Conservation (phyloP, 2,329 filamentous ascomycete species). For the Aureobasidium sp. region DNA sequence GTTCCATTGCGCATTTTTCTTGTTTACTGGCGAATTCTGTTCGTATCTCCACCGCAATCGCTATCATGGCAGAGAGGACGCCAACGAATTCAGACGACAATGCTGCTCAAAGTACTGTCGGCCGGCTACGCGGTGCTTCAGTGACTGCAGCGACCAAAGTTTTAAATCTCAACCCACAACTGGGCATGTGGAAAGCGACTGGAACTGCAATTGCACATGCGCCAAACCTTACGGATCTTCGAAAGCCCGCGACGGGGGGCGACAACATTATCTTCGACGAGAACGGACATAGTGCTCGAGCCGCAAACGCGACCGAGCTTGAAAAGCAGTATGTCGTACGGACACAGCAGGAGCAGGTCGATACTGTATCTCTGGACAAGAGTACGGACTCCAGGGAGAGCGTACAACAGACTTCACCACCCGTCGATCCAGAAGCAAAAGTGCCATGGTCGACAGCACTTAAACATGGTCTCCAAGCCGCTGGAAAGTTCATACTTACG, state of each 20-base stretch:
- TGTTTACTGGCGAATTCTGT: too few relatives aligned
- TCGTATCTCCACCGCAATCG: too few relatives aligned
- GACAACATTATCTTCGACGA: slow-evolving; percentile 6
- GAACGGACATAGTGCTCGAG: background rate
- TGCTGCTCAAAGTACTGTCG: too few relatives aligned
- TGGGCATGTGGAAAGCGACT: slow-evolving; percentile 40
- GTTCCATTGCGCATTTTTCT: too few relatives aligned
- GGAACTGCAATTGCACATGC: slow-evolving; percentile 35
- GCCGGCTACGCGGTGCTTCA: background rate
- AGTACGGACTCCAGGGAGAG: too few relatives aligned
- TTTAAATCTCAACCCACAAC: slow-evolving; percentile 26
- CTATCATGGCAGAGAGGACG: too few relatives aligned
- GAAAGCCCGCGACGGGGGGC: background rate
- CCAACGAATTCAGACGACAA: too few relatives aligned
- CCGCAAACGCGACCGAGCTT: too few relatives aligned
- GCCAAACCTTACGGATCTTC: slow-evolving; percentile 38
- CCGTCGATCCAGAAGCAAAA: too few relatives aligned
- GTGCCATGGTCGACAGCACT: too few relatives aligned
- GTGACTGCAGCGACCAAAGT: slow-evolving; percentile 14
- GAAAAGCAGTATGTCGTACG: background rate
- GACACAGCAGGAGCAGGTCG: background rate
- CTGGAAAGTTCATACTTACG: slow-evolving; percentile 40
- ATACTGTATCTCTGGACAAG: background rate
- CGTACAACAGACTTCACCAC: background rate
- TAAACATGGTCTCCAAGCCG: slow-evolving; percentile 43